These are phyloP conservation scores for Anisodus acutangulus DNA, from an alignment of 257 asterid species.

Conservation along the genomic window DNA sequence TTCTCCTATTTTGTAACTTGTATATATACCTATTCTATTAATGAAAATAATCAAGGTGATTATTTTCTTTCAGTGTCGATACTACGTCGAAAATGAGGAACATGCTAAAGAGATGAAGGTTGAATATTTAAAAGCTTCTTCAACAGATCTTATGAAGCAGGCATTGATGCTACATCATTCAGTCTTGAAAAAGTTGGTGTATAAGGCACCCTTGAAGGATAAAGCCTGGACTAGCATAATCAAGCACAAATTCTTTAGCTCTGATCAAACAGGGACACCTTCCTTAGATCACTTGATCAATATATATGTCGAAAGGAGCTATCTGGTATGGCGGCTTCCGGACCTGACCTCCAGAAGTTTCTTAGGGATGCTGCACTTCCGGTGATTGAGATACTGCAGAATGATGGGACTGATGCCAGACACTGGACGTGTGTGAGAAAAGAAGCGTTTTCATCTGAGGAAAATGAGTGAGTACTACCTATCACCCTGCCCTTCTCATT, in stretches of 20 bases:
- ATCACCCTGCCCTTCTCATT: not conserved
- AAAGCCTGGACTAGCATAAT: conserved; percentile 62
- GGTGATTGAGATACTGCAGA: conserved; percentile 57
- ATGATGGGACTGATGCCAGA: conserved; percentile 52
- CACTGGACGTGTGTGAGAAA: conserved; percentile 88
- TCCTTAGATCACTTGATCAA: conserved; percentile 81
- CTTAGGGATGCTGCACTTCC: conserved; percentile 66
- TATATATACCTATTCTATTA: too few species aligned
- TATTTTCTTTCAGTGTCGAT: conserved; percentile 79
- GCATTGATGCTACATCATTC: conserved; percentile 93
- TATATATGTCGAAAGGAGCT: conserved; percentile 80
- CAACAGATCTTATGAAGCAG: conserved; percentile 86
- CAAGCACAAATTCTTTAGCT: conserved; percentile 56
- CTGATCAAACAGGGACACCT: conserved; percentile 68
- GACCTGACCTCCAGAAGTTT: conserved; percentile 75
- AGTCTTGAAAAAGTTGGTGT: conserved; percentile 70
- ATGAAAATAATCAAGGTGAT: too few species aligned
- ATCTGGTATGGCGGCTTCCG: conserved; percentile 95
- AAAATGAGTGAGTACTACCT: conserved; percentile 69
- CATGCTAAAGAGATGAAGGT: conserved; percentile 32
- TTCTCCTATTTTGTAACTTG: too few species aligned
- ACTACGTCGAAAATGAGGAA: conserved; percentile 63
- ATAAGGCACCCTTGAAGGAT: conserved; percentile 82
- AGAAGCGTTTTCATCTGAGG: conserved; percentile 78
- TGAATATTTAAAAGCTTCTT: conserved; percentile 51